Base-by-base conservation (phyloP, 371 early-diverging fungal genomes). In the Apophysomyces sp. region DNA sequence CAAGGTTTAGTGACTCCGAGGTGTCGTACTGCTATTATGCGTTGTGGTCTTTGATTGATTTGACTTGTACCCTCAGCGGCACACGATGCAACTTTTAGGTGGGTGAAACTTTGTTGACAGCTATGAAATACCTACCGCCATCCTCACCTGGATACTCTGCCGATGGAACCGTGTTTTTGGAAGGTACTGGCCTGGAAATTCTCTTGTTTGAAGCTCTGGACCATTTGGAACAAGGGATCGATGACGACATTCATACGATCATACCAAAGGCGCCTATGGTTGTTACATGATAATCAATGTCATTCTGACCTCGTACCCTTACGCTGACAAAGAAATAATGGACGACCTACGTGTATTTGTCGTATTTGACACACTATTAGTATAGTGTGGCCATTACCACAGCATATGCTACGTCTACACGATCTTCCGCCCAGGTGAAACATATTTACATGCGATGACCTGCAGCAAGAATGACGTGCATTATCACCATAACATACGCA, bases 221-320 rank as follows among this genome's bases (percentile, higher is more conserved):
- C 32, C 62, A 4, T 32, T 41, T 16, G 62, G 49, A 31, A 29
- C 41, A 13, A 16, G 31, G 8, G 57, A 56, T 30, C 40, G 28
- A 24, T 13, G 3, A 0, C 4, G 49, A 9, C 62, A 62, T 37
- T 26, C 31, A 1, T 49, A 32, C 28, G 57, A 62, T 51, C 57
- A 62, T 62, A 26, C 56, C 51, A 62, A 56, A 15, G 62, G 62
- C 6, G 57, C 62, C 9, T 62, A 30, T 29, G 62, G 57, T 26
- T 62, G 49, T 34, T 27, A 44, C 28, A 36, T 51, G 11, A 62
- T 62, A 57, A 31, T 62, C 28, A 13, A 21, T 5, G 34, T 4
- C 27, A 49, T 56, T 51, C 31, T 62, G 27, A 34, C 16, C n/a
- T 49, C 24, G 26, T 62, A 62, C 32, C 56, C 27, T 12, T 56